Percentiles rank a stretch among this genome's conserved stretches.
These are phyloP conservation scores for Xylaria sp. DNA, from an alignment of 2,329 filamentous ascomycete genomes.

Conservation along the genomic window DNA sequence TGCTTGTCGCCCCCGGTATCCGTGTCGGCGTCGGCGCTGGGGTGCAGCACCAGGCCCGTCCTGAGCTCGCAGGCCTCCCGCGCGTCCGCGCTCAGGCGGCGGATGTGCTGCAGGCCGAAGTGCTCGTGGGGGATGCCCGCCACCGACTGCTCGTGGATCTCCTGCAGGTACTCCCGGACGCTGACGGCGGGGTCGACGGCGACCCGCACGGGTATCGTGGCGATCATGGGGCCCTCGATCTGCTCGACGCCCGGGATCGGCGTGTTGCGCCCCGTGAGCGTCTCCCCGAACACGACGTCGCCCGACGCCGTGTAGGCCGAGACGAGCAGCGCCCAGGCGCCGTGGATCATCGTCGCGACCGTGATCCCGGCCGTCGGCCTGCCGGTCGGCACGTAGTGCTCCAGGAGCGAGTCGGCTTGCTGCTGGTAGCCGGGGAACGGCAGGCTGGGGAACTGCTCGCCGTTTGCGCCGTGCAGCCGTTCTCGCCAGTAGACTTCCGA, in stretches of 20 bases:
- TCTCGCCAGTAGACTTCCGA: conserved; percentile 52
- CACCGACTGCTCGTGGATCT: conserved; percentile 59
- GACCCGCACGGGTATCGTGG: conserved; percentile 60
- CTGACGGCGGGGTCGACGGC: conserved; percentile 45
- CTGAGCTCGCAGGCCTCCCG: conserved; percentile 59
- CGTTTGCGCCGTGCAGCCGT: conserved; percentile 47
- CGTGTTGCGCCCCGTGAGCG: conserved; percentile 58
- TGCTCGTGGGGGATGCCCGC: conserved; percentile 67
- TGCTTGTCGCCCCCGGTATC: conserved; percentile 35
- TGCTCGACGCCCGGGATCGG: conserved; percentile 52
- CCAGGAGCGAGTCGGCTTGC: conserved; percentile 55
- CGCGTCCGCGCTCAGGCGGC: conserved; percentile 56
- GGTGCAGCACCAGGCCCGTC: conserved; percentile 58
- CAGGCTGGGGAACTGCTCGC: conserved; percentile 51
- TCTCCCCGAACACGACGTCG: conserved; percentile 63
- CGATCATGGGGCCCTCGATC: conserved; percentile 64
- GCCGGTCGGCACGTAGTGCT: conserved; percentile 50
- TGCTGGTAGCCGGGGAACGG: conserved; percentile 52
- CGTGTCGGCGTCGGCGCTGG: conserved; percentile 39
- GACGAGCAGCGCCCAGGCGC: conserved; percentile 60
- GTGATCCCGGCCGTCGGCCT: conserved; percentile 47
- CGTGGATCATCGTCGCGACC: conserved; percentile 59
- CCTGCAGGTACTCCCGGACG: conserved; percentile 55
- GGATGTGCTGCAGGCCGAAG: conserved; percentile 62
- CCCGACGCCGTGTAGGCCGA: conserved; percentile 54